A percentile compares a stretch with the other conserved stretches of the same genome.
Conservation (phyloP, 306 rosid genomes). For the Notholithocarpus densiflorus region DNA sequence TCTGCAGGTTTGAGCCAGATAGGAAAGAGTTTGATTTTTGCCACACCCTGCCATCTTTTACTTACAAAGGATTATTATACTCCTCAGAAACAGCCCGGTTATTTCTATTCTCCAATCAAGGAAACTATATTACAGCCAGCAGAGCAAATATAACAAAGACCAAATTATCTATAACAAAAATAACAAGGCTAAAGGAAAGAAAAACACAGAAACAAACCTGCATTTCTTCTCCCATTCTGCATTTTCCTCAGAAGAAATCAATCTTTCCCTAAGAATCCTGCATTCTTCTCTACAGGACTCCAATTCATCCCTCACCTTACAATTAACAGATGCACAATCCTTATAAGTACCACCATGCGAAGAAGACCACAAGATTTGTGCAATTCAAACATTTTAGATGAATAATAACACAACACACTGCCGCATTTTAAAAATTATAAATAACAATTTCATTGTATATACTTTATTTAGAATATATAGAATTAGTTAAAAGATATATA, state of each 20-base stretch:
- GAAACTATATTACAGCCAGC: background rate
- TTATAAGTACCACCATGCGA: background rate
- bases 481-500: background rate
- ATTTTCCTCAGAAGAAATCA: slow-evolving; percentile 32
- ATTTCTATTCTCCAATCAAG: background rate
- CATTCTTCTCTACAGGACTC: slow-evolving; percentile 62
- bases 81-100: background rate
- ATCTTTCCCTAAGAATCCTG: slow-evolving; percentile 36
- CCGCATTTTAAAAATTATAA: background rate
- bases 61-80: background rate
- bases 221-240: slow-evolving; percentile 32
- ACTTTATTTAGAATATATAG: background rate
- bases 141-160: background rate
- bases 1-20: background rate
- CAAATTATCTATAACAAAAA: slow-evolving; percentile 2
- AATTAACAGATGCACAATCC: slow-evolving; percentile 17
- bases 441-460: background rate
- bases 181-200: background rate
- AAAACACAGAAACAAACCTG: slow-evolving; percentile 39
- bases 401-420: background rate
- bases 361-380: background rate
- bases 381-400: background rate
- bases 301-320: slow-evolving; percentile 60
- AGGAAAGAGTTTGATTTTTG: background rate
- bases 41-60: background rate